phyloP scores from a whole-genome alignment of 208 protist genomes.

The Wallacemonas rigidus region DNA sequence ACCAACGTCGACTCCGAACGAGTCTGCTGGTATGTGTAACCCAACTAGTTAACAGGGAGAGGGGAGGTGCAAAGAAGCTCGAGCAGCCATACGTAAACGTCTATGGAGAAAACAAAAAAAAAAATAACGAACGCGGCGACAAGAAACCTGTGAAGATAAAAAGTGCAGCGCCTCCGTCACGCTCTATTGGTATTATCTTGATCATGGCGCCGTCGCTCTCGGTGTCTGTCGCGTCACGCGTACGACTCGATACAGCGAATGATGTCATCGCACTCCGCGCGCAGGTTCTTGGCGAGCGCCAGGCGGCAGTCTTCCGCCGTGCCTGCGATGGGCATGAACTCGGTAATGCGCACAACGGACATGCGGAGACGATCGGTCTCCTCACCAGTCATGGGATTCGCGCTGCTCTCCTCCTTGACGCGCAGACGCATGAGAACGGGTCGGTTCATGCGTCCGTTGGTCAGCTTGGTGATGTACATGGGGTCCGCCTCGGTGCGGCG shows the following conservation, averaged over 20 bases:
- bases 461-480: slow-evolving; percentile 74
- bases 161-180: no score
- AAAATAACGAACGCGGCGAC: no score
- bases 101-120: no score
- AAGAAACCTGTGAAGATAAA: no score
- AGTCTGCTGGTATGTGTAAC: no score
- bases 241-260: slow-evolving; percentile 81
- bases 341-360: slow-evolving; percentile 72
- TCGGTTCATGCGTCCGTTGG: slow-evolving; percentile 83
- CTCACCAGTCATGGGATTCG: slow-evolving; percentile 49
- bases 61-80: no score
- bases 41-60: no score
- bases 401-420: slow-evolving; percentile 81
- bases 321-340: slow-evolving; percentile 85
- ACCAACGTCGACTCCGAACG: no score
- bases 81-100: no score
- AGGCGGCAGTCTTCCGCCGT: slow-evolving; percentile 69
- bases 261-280: slow-evolving; percentile 81
- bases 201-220: not conserved
- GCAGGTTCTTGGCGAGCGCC: slow-evolving; percentile 66
- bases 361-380: slow-evolving; percentile 82
- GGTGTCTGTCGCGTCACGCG: slow-evolving; percentile 25
- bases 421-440: slow-evolving; percentile 87
- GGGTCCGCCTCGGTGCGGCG: slow-evolving; percentile 71
- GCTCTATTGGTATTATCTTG: no score